Evolutionary conservation across 345 rosid genomes (phyloP).

Genomic region (Populus tremula): DNA sequence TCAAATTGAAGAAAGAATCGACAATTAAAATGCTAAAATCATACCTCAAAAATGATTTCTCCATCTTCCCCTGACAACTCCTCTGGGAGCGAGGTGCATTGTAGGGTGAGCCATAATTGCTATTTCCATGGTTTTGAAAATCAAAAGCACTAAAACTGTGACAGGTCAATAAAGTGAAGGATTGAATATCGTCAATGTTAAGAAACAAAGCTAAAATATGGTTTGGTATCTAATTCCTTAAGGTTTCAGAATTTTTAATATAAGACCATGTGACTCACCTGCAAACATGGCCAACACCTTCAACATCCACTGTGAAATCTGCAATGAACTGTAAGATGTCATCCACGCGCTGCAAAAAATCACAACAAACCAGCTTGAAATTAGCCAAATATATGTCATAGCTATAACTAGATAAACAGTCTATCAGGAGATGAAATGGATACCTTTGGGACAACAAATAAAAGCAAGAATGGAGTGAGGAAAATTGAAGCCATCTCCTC

Average conservation of each 20-base stretch:
- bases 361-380: constrained; percentile 13
- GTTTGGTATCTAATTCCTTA: neutral
- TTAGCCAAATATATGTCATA: neutral
- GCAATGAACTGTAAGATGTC: constrained; percentile 85
- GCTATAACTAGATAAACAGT: constrained; percentile 2
- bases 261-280: constrained; percentile 43
- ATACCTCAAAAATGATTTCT: constrained; percentile 95
- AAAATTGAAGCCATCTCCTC: constrained; percentile 98
- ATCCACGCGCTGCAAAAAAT: constrained; percentile 77
- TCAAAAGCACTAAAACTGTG: constrained; percentile 84
- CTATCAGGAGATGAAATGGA: constrained; percentile 6
- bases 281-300: constrained; percentile 99
- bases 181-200: neutral
- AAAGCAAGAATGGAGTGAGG: constrained; percentile 84
- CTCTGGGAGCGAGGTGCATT: constrained; percentile 48
- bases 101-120: constrained; percentile 74
- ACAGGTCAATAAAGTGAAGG: neutral
- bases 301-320: constrained; percentile 75
- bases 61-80: constrained; percentile 98
- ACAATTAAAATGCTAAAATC: constrained; percentile 2
- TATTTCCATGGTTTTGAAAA: constrained; percentile 84
- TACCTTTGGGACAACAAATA: constrained; percentile 90
- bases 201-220: neutral
- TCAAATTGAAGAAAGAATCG: neutral
- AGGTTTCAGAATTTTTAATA: neutral